Conservation (phyloP, 768 basidiomycete species). For the Coprinopsis cinerea region DNA sequence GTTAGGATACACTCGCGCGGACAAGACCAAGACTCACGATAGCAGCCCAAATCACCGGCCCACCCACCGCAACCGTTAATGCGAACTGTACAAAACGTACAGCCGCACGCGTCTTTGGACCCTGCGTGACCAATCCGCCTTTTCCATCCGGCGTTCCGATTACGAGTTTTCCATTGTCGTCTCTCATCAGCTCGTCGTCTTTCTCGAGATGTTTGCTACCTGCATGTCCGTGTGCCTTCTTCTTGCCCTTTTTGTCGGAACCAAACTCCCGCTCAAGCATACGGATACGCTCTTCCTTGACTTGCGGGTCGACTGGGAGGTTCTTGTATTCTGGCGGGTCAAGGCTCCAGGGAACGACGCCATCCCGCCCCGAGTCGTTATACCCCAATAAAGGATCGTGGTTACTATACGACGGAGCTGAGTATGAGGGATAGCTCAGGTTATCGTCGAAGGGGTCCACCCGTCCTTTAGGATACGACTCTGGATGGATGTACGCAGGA, state of each 20-base stretch:
- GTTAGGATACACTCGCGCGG: conserved; percentile 1
- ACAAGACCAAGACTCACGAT: conserved; percentile 35
- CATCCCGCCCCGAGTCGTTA: conserved; percentile 18
- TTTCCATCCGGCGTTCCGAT: conserved; percentile 55
- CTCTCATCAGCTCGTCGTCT: conserved; percentile 25
- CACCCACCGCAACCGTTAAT: conserved; percentile 44
- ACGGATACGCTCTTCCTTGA: conserved; percentile 63
- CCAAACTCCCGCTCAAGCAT: conserved; percentile 71
- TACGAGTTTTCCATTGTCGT: conserved; percentile 42
- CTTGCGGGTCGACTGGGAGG: conserved; percentile 35
- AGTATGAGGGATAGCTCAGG: conserved; percentile 23
- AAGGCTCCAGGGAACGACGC: conserved; percentile 33
- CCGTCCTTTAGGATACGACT: conserved; percentile 9
- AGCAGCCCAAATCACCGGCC: conserved; percentile 58
- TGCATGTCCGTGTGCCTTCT: conserved; percentile 11
- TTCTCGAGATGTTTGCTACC: conserved; percentile 19
- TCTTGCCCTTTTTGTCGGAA: conserved; percentile 19
- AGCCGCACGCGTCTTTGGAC: conserved; percentile 53
- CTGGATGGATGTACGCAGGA: conserved; percentile 19
- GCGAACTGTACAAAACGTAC: conserved; percentile 43
- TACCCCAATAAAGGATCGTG: conserved; percentile 10
- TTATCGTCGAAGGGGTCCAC: conserved; percentile 18
- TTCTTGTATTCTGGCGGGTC: conserved; percentile 40
- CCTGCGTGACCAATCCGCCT: conserved; percentile 55
- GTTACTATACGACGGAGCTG: conserved; percentile 12